Percentiles rank a stretch among this genome's conserved stretches.
These are phyloP conservation scores for Sanghuangporus weigelae DNA, from an alignment of 1,284 basidiomycete species.

Conservation along the genomic window DNA sequence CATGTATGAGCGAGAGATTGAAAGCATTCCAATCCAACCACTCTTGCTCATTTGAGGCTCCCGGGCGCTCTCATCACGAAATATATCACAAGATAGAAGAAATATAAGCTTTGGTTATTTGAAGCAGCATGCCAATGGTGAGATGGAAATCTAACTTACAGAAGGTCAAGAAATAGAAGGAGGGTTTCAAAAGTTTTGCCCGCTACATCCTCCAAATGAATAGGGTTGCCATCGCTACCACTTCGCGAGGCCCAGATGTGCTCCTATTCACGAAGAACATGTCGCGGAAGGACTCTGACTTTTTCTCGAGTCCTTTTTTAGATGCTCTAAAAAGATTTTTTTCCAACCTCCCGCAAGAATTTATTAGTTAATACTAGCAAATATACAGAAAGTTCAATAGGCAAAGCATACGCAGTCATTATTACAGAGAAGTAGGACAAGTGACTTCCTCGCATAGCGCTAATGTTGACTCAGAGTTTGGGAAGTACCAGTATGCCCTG, in stretches of 20 bases:
- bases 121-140: too few species aligned
- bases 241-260: background rate
- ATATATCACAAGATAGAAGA: background rate
- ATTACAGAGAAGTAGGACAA: background rate
- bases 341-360: background rate
- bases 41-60: background rate
- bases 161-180: slow-evolving; percentile 1
- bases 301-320: background rate
- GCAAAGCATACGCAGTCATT: background rate
- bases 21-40: background rate
- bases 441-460: background rate
- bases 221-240: slow-evolving; percentile 6
- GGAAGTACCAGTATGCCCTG: too few species aligned
- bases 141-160: background rate
- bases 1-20: slow-evolving; percentile 4
- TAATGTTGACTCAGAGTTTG: background rate
- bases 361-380: background rate
- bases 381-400: background rate
- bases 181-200: background rate
- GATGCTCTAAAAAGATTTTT: slow-evolving; percentile 4
- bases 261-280: slow-evolving; percentile 2
- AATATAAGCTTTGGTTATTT: too few species aligned
- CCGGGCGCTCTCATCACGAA: background rate
- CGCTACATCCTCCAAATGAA: slow-evolving; percentile 2
- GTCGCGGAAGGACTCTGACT: slow-evolving; percentile 7